Evolutionary conservation across 257 asterid species (phyloP).

Genomic region (Petrea volubilis): DNA sequence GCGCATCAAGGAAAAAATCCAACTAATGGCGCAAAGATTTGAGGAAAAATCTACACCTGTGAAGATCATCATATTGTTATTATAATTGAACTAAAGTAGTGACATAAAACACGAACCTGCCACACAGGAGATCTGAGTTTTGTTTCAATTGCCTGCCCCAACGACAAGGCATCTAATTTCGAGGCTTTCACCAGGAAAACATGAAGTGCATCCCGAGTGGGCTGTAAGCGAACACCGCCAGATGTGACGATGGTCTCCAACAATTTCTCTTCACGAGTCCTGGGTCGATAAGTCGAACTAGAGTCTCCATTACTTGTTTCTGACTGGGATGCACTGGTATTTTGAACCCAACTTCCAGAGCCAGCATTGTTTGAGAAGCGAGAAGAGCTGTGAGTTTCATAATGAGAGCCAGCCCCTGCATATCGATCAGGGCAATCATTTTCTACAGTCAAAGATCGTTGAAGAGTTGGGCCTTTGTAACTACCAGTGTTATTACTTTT

Average conservation of each 20-base stretch:
- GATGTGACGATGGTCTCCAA: conserved; percentile 86
- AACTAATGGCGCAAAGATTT: conserved; percentile 5
- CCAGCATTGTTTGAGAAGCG: conserved; percentile 58
- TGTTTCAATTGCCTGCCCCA: conserved; percentile 73
- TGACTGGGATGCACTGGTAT: conserved; percentile 49
- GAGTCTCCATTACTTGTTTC: conserved; percentile 54
- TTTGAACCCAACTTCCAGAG: conserved; percentile 73
- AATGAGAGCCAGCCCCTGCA: conserved; percentile 50
- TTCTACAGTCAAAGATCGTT: conserved; percentile 76
- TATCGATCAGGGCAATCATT: conserved; percentile 58
- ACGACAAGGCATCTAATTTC: conserved; percentile 62
- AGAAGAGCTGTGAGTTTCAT: conserved; percentile 49
- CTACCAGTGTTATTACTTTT: conserved; percentile 70
- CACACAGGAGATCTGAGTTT: conserved; percentile 84
- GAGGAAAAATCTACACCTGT: background rate
- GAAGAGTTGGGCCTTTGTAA: conserved; percentile 84
- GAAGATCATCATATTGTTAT: conserved; percentile 7
- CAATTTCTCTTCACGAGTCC: conserved; percentile 82
- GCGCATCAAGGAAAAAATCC: background rate
- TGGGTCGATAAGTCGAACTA: conserved; percentile 47
- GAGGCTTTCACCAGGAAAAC: conserved; percentile 78
- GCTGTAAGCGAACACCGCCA: conserved; percentile 96
- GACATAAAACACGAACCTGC: conserved; percentile 66
- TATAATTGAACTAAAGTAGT: conserved; percentile 10
- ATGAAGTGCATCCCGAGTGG: conserved; percentile 91